Conservation (phyloP, 495 filamentous ascomycete species). For the Trichoderma parareesei region DNA sequence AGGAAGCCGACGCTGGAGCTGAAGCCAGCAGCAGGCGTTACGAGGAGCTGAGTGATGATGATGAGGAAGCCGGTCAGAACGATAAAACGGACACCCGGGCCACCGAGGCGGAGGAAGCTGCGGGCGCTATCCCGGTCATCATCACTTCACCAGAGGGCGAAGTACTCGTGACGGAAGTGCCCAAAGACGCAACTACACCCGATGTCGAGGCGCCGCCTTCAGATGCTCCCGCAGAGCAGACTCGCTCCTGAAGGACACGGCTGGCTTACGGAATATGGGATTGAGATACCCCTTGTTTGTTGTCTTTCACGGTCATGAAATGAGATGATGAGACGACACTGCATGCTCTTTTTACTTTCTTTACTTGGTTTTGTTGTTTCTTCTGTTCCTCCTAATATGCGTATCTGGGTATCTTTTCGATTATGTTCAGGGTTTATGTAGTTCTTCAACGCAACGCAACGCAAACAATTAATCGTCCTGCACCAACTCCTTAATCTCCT, state of each 20-base stretch:
- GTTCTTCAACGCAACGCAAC: slow-evolving; percentile 4
- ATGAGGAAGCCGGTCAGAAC: slow-evolving; percentile 10
- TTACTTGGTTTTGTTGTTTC: background rate
- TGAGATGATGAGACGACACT: slow-evolving; percentile 19
- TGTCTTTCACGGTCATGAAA: slow-evolving; percentile 14
- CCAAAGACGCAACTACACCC: background rate
- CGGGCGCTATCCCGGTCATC: background rate
- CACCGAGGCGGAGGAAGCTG: background rate
- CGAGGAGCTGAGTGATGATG: slow-evolving; percentile 27
- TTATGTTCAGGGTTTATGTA: slow-evolving; percentile 1
- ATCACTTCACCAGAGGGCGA: background rate
- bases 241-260: background rate
- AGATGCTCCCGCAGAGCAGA: background rate
- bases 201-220: background rate
- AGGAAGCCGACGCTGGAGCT: slow-evolving; percentile 26
- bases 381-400: background rate
- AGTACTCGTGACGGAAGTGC: background rate
- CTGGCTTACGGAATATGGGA: background rate
- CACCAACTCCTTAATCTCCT: slow-evolving; percentile 56
- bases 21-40: slow-evolving; percentile 20
- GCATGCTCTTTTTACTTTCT: slow-evolving; percentile 1
- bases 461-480: slow-evolving; percentile 45
- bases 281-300: slow-evolving; percentile 14
- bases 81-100: background rate
- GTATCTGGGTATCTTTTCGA: slow-evolving; percentile 3